Percentiles rank a stretch among this genome's conserved stretches.
Conservation (phyloP, 495 filamentous ascomycete genomes). For the Apiosordaria backusii region DNA sequence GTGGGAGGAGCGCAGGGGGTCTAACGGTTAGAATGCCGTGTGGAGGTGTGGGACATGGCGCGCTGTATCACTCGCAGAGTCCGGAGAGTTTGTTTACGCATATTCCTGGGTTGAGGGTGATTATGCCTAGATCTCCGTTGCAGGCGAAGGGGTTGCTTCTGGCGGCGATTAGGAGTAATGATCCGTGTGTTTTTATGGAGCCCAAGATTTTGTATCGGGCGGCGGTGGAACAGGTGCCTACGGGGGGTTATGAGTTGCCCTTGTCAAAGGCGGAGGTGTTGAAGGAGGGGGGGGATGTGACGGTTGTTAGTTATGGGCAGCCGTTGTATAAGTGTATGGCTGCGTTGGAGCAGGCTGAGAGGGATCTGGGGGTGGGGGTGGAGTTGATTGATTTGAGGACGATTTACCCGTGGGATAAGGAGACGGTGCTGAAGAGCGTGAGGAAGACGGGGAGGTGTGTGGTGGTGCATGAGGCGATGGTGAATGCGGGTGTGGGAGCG, state of each 20-base stretch:
- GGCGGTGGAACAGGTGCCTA: constrained; percentile 91
- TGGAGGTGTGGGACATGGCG: constrained; percentile 93
- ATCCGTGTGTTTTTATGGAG: constrained; percentile 95
- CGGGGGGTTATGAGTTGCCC: constrained; percentile 74
- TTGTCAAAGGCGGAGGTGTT: constrained; percentile 86
- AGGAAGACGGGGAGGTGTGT: constrained; percentile 85
- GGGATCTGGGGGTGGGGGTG: constrained; percentile 70
- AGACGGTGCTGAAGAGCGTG: constrained; percentile 78
- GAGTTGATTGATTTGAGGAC: constrained; percentile 93
- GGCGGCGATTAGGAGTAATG: constrained; percentile 74
- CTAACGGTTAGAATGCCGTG: constrained; percentile 92
- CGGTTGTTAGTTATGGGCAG: constrained; percentile 86
- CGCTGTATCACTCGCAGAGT: constrained; percentile 90
- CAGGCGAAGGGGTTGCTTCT: constrained; percentile 92
- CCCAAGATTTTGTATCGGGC: constrained; percentile 94
- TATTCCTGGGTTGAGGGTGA: constrained; percentile 82
- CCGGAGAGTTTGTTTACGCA: constrained; percentile 92
- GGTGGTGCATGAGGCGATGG: constrained; percentile 93
- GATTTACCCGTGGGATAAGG: constrained; percentile 92
- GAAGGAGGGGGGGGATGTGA: constrained; percentile 79
- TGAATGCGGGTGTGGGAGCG: constrained; percentile 90
- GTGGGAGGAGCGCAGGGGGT: constrained; percentile 66
- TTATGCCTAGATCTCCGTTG: constrained; percentile 83
- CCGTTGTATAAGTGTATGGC: constrained; percentile 83
- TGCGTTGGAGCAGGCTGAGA: constrained; percentile 77